Evolutionary conservation across 495 filamentous ascomycete genomes (phyloP), one percentile per base, ranked within the genome.

Genomic region (Xylona heveae): DNA sequence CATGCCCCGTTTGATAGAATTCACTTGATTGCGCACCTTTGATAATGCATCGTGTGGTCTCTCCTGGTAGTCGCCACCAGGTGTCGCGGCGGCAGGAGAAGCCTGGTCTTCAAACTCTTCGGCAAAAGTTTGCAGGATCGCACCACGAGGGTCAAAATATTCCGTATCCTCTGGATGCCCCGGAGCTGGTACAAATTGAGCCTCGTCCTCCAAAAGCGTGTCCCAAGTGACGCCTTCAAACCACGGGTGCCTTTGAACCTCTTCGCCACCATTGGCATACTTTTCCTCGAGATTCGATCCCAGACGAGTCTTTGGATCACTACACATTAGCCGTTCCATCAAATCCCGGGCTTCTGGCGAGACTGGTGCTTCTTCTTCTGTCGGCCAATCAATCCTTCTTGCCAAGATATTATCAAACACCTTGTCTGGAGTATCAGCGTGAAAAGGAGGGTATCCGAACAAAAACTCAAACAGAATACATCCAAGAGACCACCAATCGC

Each of bases 401-500:
- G 73, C 68, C 15, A 95, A 59, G 34, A 97, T 97, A 43, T 95
- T 95, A 39, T 92, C 81, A 44, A 97, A 97, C 7, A 97, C 90
- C 44, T 85, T 63, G 36, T 97, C 90, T 0, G 88, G 88, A 24
- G 81, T 79, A 12, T 60, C 59, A 4, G 80, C 88, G 47, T 97
- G 82, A 53, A 97, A 97, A 14, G 88, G 88, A 1, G 88, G 88
- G 53, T 79, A 65, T 33, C 88, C 77, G 47, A 78, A 95, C 13
- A 97, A 57, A 38, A 92, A 94, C 42, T 97, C 88, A 47, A 94
- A 97, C 53, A 95, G 59, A 37, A 97, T 95, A 44, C 88, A 95
- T 2, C 88, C 88, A 28, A 97, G 57, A 5, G 88, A 95, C 88
- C 88, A 97, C 88, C 88, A 97, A 66, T 97, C 88, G 50, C 88